Evolutionary conservation across 2,329 filamentous ascomycete species (phyloP).

Genomic region (Microsporum canis): DNA sequence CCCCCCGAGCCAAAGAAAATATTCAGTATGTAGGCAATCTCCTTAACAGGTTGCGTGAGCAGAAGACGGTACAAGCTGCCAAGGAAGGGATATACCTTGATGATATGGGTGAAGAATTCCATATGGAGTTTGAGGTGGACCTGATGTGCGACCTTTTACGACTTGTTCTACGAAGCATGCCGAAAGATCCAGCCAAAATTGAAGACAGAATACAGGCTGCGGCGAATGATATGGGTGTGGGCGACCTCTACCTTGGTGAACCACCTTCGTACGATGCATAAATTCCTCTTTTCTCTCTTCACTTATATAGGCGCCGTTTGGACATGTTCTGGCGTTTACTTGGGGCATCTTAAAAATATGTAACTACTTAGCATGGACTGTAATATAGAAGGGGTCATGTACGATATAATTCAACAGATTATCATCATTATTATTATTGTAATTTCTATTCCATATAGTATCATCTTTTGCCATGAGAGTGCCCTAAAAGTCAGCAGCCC

Average conservation of each 20-base stretch:
- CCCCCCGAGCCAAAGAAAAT: slow-evolving; percentile 35
- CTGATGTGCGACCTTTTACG: slow-evolving; percentile 33
- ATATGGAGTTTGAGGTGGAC: slow-evolving; percentile 32
- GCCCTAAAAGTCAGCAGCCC: no score
- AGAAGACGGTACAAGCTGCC: slow-evolving; percentile 24
- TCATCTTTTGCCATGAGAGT: no score
- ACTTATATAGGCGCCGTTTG: not conserved
- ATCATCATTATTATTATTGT: not conserved
- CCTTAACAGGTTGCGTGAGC: slow-evolving; percentile 33
- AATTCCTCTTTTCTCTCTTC: not conserved
- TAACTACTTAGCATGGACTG: not conserved
- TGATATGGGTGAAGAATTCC: slow-evolving; percentile 28
- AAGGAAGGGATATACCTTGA: slow-evolving; percentile 25
- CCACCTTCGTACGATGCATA: slow-evolving; percentile 1
- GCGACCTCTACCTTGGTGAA: slow-evolving; percentile 23
- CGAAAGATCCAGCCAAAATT: slow-evolving; percentile 19
- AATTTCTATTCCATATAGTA: no score
- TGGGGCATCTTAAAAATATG: not conserved
- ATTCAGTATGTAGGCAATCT: slow-evolving; percentile 36
- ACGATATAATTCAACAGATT: slow-evolving; percentile 1
- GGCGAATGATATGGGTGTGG: slow-evolving; percentile 30
- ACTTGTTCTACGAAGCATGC: slow-evolving; percentile 29
- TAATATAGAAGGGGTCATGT: not conserved
- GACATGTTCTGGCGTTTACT: not conserved
- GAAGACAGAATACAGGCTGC: slow-evolving; percentile 25